These are phyloP conservation scores for Septoria linicola DNA, from an alignment of 2,329 filamentous ascomycete species.

Conservation along the genomic window DNA sequence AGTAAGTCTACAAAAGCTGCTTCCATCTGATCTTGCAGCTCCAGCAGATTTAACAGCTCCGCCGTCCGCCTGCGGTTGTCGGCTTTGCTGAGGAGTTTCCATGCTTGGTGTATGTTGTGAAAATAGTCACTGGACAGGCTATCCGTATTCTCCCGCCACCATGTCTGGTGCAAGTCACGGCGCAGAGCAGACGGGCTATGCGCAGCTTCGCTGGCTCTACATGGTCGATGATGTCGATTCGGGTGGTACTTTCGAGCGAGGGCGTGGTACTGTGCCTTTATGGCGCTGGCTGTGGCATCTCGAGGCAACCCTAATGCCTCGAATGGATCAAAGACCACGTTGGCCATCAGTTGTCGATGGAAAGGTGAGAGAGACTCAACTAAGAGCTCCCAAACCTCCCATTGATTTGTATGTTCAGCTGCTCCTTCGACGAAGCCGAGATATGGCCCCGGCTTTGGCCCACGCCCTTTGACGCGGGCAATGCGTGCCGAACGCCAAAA, in stretches of 20 bases:
- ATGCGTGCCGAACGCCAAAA: constrained; percentile 10
- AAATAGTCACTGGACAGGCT: constrained; percentile 31
- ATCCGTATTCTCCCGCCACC: constrained; percentile 43
- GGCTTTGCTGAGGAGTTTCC: constrained; percentile 31
- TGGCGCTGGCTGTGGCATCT: constrained; percentile 70
- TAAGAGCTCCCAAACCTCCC: constrained; percentile 22
- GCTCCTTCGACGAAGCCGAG: constrained; percentile 15
- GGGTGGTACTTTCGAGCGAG: constrained; percentile 79
- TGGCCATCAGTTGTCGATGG: constrained; percentile 19
- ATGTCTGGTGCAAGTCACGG: background rate
- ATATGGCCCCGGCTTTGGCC: constrained; percentile 7
- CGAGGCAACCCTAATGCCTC: constrained; percentile 71
- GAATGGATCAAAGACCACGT: constrained; percentile 66
- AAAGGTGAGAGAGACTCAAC: constrained; percentile 16
- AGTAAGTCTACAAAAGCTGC: constrained; percentile 31
- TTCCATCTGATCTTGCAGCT: constrained; percentile 32
- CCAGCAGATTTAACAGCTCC: constrained; percentile 34
- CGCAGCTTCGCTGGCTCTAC: background rate
- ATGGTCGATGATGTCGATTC: constrained; percentile 43
- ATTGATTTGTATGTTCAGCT: constrained; percentile 21
- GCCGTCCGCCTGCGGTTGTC: constrained; percentile 32
- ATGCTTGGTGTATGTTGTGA: constrained; percentile 35
- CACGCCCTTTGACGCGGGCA: constrained; percentile 6
- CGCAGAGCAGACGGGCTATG: background rate
- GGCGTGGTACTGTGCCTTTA: constrained; percentile 90